Percentiles rank a stretch among this genome's conserved stretches.
phyloP scores from a whole-genome alignment of 345 rosid species.

The Syzygium oleosum region DNA sequence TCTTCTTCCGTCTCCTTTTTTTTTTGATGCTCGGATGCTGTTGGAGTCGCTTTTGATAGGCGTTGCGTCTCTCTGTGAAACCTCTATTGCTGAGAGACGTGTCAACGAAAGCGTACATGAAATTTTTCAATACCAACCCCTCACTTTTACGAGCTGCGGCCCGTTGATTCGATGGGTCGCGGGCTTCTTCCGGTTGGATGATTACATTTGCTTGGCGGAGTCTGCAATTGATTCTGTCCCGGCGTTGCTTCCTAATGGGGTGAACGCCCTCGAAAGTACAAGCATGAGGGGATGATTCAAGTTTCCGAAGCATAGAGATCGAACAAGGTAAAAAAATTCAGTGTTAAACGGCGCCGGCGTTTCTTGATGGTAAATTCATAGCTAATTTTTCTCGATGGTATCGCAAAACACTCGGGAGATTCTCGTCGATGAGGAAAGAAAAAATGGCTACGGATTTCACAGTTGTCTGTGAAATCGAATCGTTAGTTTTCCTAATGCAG shows the following conservation, averaged over 20 bases:
- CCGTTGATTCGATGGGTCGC: not conserved
- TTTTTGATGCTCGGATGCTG: not conserved
- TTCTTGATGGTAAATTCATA: not conserved
- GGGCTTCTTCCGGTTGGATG: not conserved
- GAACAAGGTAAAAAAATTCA: not conserved
- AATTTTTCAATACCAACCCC: not conserved
- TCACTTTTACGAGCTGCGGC: not conserved
- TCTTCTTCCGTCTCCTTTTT: not conserved
- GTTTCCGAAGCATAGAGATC: conserved; percentile 2
- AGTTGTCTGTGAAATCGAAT: not conserved
- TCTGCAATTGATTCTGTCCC: no score
- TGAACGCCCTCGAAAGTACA: not conserved
- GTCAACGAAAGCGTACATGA: conserved; percentile 1
- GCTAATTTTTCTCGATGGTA: not conserved
- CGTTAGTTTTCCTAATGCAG: not conserved
- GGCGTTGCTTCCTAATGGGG: conserved; percentile 1
- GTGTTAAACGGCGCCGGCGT: not conserved
- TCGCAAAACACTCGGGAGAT: no score
- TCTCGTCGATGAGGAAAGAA: not conserved
- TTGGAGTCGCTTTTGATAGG: conserved; percentile 1
- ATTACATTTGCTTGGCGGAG: not conserved
- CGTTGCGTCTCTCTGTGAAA: conserved; percentile 1
- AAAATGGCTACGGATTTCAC: not conserved
- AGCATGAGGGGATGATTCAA: not conserved
- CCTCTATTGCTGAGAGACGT: not conserved